Conservation (phyloP, 495 filamentous ascomycete genomes). For the Aspergillus homomorphus region DNA sequence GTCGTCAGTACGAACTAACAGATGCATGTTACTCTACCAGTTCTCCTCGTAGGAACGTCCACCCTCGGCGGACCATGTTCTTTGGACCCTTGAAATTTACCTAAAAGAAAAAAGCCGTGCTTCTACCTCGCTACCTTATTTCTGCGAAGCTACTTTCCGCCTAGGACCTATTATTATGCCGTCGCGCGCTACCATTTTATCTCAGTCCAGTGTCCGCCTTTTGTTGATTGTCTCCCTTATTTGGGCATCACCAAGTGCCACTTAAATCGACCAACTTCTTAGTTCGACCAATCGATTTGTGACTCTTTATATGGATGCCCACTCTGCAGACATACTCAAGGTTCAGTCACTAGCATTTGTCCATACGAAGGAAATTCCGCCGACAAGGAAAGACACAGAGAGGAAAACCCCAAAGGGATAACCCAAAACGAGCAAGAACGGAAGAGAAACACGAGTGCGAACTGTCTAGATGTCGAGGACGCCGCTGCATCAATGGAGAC, state of each 20-base stretch:
- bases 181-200: not conserved
- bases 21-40: constrained; percentile 15
- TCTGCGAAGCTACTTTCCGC: not conserved
- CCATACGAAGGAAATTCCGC: not conserved
- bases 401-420: not conserved
- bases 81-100: not conserved
- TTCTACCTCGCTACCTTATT: not conserved
- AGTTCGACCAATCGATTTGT: not conserved
- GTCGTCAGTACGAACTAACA: constrained; percentile 12
- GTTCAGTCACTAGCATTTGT: not conserved
- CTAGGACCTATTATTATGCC: constrained; percentile 1
- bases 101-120: constrained; percentile 1
- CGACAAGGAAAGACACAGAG: not conserved
- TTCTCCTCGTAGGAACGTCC: constrained; percentile 10
- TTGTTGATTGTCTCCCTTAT: constrained; percentile 1
- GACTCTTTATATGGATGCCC: constrained; percentile 7
- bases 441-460: not conserved
- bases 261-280: not conserved
- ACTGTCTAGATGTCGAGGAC: constrained; percentile 26
- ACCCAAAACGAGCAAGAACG: constrained; percentile 3
- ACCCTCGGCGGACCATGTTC: constrained; percentile 12
- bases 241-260: constrained; percentile 2
- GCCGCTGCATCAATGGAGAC: constrained; percentile 20
- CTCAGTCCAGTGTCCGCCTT: not conserved
- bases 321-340: not conserved